Evolutionary conservation across 1,284 basidiomycete genomes (phyloP), one percentile per base, ranked within the genome.

Genomic region (Cutaneotrichosporon sp.): DNA sequence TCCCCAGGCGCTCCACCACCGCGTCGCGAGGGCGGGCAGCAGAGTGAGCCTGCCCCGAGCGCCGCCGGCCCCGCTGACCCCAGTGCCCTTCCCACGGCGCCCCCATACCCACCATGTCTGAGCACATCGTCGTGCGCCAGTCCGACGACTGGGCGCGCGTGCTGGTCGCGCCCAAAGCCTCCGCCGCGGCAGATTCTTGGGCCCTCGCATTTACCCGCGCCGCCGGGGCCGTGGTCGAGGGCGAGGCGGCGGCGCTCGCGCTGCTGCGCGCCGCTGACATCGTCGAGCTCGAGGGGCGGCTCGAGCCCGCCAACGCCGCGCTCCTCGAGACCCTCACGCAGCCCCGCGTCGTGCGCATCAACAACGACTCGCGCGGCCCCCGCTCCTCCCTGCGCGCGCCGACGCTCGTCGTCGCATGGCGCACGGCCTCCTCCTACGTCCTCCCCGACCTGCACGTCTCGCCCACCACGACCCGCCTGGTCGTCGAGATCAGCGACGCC

Each of bases 121-220:
- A 38, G 34, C 25, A 50, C 18, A 27, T 31, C 27, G 25, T 50
- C 47, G 47, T 50, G 25, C 47, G 27, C 47, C 47, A 50, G 47
- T 50, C 47, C 7, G 47, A 27, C 3, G 47, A 31, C 47, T 50
- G 47, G 47, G 27, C 13, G 13, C 25, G 47, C 9, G 25, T 50
- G 20, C 27, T 29, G 5, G 47, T 50, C 9, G 25, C 24, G 1
- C 16, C 45, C 7, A 10, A 24, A 5, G 4, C 13, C 2, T 47
- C 45, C 22, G 45, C 45, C 22, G 24, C 25, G 13, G 14, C 47
- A 6, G 47, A 27, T 14, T 5, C 11, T 6, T 50, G 47, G 47
- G n/a, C 16, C 18, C 47, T 50, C 25, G 47, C 47, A 27, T 50
- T 50, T 16, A 16, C n/a, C n/a, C n/a, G n/a, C n/a, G n/a, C n/a